A percentile compares a stretch with the other conserved stretches of the same genome.
phyloP scores from a whole-genome alignment of 306 rosid species.

The Quercus dentata region DNA sequence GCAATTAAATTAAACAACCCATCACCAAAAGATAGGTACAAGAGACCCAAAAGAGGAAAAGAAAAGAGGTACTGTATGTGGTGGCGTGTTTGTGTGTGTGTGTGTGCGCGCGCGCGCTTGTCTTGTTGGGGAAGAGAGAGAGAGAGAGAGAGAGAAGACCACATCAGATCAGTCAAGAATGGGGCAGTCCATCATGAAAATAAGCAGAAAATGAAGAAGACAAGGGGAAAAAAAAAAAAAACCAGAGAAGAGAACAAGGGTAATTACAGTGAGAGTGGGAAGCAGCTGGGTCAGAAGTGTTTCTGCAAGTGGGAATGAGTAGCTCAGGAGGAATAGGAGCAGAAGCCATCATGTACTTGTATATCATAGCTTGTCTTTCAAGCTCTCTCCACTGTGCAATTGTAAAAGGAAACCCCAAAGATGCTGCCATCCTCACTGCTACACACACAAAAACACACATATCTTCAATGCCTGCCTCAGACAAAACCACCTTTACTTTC shows the following conservation, averaged over 20 bases:
- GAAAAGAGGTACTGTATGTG: not conserved
- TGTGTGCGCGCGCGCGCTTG: not conserved
- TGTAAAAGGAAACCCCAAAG: constrained; percentile 68
- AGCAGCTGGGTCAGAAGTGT: constrained; percentile 12
- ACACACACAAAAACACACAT: constrained; percentile 7
- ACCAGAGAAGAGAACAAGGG: not conserved
- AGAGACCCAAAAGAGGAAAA: not conserved
- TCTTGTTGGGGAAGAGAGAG: not conserved
- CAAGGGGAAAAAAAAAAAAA: not conserved
- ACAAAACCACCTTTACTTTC: constrained; percentile 13
- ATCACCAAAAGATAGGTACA: not conserved
- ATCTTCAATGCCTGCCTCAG: constrained; percentile 18
- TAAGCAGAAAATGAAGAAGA: not conserved
- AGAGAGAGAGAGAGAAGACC: not conserved
- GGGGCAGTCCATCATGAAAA: not conserved
- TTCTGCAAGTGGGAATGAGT: constrained; percentile 26
- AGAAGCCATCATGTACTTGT: constrained; percentile 80
- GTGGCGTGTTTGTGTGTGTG: not conserved
- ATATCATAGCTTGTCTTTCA: constrained; percentile 81
- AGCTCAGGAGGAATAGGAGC: constrained; percentile 71
- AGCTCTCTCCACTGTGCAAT: constrained; percentile 79
- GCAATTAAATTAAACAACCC: not conserved
- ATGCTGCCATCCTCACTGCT: constrained; percentile 52
- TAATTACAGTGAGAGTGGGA: constrained; percentile 36
- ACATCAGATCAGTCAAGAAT: not conserved